These are phyloP conservation scores for Penicillium turbatum DNA, from an alignment of 495 filamentous ascomycete species.

Conservation along the genomic window DNA sequence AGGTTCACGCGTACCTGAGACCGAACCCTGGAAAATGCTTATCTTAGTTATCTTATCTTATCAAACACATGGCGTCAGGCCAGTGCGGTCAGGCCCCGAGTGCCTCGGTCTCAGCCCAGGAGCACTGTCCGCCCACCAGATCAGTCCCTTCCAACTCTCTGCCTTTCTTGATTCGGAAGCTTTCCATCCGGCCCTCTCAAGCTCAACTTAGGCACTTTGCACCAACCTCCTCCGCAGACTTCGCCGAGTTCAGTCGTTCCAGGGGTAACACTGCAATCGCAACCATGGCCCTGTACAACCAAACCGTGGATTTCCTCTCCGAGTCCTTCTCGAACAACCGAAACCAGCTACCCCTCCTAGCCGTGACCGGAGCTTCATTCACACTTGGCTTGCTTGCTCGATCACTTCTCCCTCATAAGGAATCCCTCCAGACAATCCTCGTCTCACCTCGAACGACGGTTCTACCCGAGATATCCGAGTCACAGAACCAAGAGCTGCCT, in stretches of 20 bases:
- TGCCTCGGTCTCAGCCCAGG: slow-evolving; percentile 1
- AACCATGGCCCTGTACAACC: slow-evolving; percentile 38
- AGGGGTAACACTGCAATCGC: slow-evolving; percentile 6
- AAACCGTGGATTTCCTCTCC: slow-evolving; percentile 39
- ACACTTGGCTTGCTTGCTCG: slow-evolving; percentile 40
- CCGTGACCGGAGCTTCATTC: slow-evolving; percentile 40
- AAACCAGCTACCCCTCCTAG: slow-evolving; percentile 39
- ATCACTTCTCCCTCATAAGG: slow-evolving; percentile 26
- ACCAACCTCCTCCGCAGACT: neutral
- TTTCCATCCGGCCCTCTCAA: neutral
- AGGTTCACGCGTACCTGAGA: too few species aligned
- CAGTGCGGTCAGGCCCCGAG: neutral
- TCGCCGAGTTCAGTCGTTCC: neutral
- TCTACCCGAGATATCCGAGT: slow-evolving; percentile 41
- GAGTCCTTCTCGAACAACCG: slow-evolving; percentile 36
- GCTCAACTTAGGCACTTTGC: neutral
- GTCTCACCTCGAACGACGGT: slow-evolving; percentile 46
- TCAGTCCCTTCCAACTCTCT: neutral
- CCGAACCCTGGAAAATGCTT: neutral
- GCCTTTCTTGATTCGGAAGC: neutral
- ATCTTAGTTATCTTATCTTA: slow-evolving; percentile 8
- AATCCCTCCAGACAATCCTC: slow-evolving; percentile 24
- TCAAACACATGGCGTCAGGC: slow-evolving; percentile 9
- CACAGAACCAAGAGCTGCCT: slow-evolving; percentile 50
- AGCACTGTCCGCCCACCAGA: neutral